Evolutionary conservation across 2,329 filamentous ascomycete genomes (phyloP), one percentile per base, ranked within the genome.

Genomic region (Hypomyces rosellus): DNA sequence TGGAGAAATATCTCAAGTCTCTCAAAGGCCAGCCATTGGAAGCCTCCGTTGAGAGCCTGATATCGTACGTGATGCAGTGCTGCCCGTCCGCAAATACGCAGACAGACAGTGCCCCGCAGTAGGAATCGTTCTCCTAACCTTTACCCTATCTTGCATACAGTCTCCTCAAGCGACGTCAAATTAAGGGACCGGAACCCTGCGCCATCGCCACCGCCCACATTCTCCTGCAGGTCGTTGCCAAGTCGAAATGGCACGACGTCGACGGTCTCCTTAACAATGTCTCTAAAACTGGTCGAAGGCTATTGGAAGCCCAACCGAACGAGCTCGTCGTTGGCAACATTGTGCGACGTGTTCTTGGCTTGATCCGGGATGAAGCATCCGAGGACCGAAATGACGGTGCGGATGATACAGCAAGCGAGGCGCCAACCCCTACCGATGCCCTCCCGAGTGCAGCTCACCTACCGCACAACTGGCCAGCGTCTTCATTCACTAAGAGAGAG

Each of bases 251-350:
- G 72, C 78, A 79, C 54, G 86, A 92, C 66, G 85, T 90, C 43
- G 80, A 83, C 45, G 83, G 85, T 61, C 82, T 99, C 46, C 82
- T 97, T 52, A 81, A 85, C 59, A 84, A 88, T 57, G 84, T 99
- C 54, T 84, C 88, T 57, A 79, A 84, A 53, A 84, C 92, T 20
- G 93, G 93, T 50, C 80, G 83, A 59, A 81, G 84, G 49, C 76
- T 99, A 40, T 84, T 87, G 34, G 81, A 86, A 49, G 91, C 93
- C 7, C 89, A 95, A 61, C 92, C 92, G 14, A 82, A 86, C 54
- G 93, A 97, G 71, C 85, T 96, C 59, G 89, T 90, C 5, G 89
- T 96, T 41, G 92, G 90, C 47, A 99, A 99, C 63, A 91, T 99
- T 59, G 89, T 96, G 43, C 84, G 91, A 54, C 84, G 93, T 55